These are phyloP conservation scores for Boletus subparvulus DNA, from an alignment of 768 basidiomycete genomes.

Conservation along the genomic window DNA sequence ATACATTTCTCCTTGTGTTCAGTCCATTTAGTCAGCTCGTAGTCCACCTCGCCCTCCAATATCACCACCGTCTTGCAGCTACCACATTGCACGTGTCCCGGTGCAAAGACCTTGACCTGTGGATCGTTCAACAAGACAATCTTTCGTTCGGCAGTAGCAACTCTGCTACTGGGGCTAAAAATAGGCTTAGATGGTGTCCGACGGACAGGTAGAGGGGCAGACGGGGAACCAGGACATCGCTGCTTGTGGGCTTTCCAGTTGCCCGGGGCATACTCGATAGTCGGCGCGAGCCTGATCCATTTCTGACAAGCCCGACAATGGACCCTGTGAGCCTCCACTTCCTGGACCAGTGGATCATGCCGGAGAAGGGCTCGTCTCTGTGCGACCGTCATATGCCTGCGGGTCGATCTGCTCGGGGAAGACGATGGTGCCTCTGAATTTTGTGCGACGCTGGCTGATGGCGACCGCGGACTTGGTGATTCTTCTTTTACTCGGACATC, in stretches of 20 bases:
- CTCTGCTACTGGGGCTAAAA: slow-evolving; percentile 54
- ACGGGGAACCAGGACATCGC: slow-evolving; percentile 47
- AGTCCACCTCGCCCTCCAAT: slow-evolving; percentile 53
- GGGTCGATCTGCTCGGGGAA: slow-evolving; percentile 21
- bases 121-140: slow-evolving; percentile 62
- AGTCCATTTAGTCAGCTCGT: slow-evolving; percentile 60
- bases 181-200: slow-evolving; percentile 16
- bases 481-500: slow-evolving; percentile 17
- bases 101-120: slow-evolving; percentile 51
- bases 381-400: slow-evolving; percentile 24
- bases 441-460: neutral
- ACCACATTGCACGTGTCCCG: slow-evolving; percentile 48
- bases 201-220: slow-evolving; percentile 17
- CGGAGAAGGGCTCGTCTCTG: slow-evolving; percentile 54
- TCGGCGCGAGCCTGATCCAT: slow-evolving; percentile 55
- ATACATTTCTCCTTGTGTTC: slow-evolving; percentile 58
- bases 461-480: slow-evolving; percentile 1
- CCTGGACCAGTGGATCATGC: slow-evolving; percentile 51
- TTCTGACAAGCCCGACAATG: slow-evolving; percentile 61
- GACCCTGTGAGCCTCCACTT: slow-evolving; percentile 50
- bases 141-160: slow-evolving; percentile 62
- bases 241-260: slow-evolving; percentile 58
- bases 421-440: neutral
- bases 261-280: slow-evolving; percentile 39
- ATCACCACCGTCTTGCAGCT: slow-evolving; percentile 47